These are phyloP conservation scores for Termitomyces sp. DNA, from an alignment of 768 basidiomycete genomes.

Conservation along the genomic window DNA sequence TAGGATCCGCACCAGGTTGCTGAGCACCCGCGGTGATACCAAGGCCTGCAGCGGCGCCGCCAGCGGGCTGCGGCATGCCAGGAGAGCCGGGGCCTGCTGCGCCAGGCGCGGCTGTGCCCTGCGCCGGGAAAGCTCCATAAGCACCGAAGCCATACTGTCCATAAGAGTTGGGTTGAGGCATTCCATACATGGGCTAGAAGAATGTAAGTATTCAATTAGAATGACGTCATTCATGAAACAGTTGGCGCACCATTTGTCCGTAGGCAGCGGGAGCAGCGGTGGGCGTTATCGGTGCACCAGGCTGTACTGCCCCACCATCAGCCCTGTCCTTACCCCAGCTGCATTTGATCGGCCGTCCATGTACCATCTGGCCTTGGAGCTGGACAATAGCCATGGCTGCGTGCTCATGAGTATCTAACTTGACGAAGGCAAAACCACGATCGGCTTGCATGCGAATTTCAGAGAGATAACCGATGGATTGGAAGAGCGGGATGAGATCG, in stretches of 20 bases:
- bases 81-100: conserved; percentile 45
- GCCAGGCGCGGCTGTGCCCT: conserved; percentile 42
- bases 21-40: conserved; percentile 50
- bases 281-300: conserved; percentile 51
- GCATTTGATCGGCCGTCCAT: conserved; percentile 95
- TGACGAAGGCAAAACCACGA: conserved; percentile 98
- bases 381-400: conserved; percentile 98
- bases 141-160: conserved; percentile 75
- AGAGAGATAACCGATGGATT: conserved; percentile 96
- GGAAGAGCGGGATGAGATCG: conserved; percentile 96
- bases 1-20: conserved; percentile 50
- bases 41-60: conserved; percentile 49
- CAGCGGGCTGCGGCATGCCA: conserved; percentile 52
- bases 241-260: conserved; percentile 65
- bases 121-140: conserved; percentile 66
- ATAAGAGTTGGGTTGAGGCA: conserved; percentile 78
- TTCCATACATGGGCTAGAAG: conserved; percentile 79
- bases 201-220: conserved; percentile 4
- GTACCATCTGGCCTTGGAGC: conserved; percentile 94
- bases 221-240: not conserved
- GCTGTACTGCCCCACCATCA: conserved; percentile 56
- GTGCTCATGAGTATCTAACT: conserved; percentile 97
- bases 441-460: conserved; percentile 99
- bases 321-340: conserved; percentile 98
- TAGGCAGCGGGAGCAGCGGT: conserved; percentile 60